Evolutionary conservation across 108 stramenopile species (phyloP).

Genomic region (Cyclotella kingstonii): DNA sequence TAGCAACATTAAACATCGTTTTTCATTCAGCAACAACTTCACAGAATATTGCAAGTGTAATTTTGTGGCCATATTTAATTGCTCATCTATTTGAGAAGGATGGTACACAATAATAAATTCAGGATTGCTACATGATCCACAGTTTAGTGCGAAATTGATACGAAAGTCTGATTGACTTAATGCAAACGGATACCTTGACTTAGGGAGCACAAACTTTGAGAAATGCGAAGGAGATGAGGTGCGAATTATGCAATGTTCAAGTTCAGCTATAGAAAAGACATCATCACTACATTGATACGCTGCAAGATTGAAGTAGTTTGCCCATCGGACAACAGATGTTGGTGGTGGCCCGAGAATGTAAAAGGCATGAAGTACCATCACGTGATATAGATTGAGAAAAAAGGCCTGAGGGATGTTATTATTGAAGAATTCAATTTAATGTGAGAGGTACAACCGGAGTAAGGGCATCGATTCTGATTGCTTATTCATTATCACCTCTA

Average conservation of each 20-base stretch:
- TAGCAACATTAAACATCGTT: background rate
- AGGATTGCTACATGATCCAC: conserved; percentile 64
- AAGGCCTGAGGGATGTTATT: conserved; percentile 24
- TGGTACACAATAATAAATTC: background rate
- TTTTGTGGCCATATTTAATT: background rate
- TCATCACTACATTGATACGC: conserved; percentile 71
- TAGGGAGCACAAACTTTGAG: conserved; percentile 56
- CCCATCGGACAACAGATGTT: conserved; percentile 50
- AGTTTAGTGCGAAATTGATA: conserved; percentile 69
- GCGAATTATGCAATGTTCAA: conserved; percentile 75
- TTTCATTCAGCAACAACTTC: background rate
- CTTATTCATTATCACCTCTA: too few relatives aligned
- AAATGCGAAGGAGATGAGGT: conserved; percentile 56
- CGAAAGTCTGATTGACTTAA: conserved; percentile 53
- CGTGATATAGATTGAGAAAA: conserved; percentile 77
- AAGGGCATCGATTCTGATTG: too few relatives aligned
- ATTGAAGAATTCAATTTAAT: too few relatives aligned
- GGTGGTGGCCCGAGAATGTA: conserved; percentile 61
- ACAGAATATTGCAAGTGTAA: background rate
- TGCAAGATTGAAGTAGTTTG: conserved; percentile 61
- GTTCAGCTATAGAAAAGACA: conserved; percentile 69
- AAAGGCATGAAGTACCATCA: conserved; percentile 69
- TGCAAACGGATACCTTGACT: conserved; percentile 51
- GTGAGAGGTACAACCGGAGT: too few relatives aligned
- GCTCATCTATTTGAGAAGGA: background rate